Base-by-base conservation (phyloP, 164 flowering plant species). In the Kingdonia uniflora region DNA sequence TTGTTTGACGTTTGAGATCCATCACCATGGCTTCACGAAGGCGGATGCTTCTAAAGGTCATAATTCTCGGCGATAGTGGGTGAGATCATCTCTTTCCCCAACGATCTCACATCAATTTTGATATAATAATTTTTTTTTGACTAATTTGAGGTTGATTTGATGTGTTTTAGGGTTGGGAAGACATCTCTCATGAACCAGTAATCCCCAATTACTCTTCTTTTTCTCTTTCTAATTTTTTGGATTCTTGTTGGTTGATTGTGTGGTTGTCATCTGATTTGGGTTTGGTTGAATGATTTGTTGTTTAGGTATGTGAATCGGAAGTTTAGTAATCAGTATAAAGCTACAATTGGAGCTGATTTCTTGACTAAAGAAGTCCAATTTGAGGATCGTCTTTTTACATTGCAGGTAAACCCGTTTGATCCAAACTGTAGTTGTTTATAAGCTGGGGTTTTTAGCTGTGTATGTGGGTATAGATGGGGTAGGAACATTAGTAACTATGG, bases 161-260 rank as follows among this genome's bases (percentile, higher is more conserved):
- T 39, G 10, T 29, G 16, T 57, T 56, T 66, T 71, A 84, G 91
- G 75, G 91, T 84, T 19, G 91, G 91, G 49, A 84, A 84, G 80
- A 84, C 91, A n/a, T 84, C 91, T 58, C 65, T 84, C 62, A 84
- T 84, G 91, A 84, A 84, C 65, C 91, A 84, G 91, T 84, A 84
- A n/a, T 64, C 68, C 74, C 68, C 64, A 1, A 16, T 17, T 35
- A 25, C 37, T 43, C 29, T 17, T 51, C 51, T 29, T 1, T n/a
- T n/a, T 49, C 19, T 48, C 14, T 65, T 14, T 49, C 10, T 39
- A 51, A 42, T 35, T 33, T 43, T 63, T 10, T 37, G 4, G 1
- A 6, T 19, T 39, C 20, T 55, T 16, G n/a, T n/a, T 17, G 19
- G 23, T 14, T 38, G 19, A 11, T 19, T 60, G n/a, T 8, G 2